These are phyloP conservation scores for Pyricularia grisea DNA, from an alignment of 2,329 filamentous ascomycete genomes.

Conservation along the genomic window DNA sequence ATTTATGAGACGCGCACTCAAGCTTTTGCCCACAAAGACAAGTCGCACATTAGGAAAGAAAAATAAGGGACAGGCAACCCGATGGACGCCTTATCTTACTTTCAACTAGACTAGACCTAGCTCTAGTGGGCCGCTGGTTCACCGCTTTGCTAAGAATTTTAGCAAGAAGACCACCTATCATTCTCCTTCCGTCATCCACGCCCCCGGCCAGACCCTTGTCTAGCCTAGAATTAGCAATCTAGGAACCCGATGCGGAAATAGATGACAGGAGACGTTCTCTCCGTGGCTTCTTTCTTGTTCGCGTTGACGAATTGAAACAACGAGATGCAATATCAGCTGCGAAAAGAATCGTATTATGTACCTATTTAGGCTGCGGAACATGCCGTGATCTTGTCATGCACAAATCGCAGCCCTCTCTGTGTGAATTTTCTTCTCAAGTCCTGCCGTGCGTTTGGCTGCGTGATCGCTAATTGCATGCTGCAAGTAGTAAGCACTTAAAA, in stretches of 20 bases:
- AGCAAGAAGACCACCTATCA: not conserved
- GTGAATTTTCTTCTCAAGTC: not conserved
- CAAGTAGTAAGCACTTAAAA: not conserved
- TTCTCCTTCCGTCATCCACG: not conserved
- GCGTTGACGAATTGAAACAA: not conserved
- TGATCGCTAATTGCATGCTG: not conserved
- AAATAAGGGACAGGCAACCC: not conserved
- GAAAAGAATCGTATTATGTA: not conserved
- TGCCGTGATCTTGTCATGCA: not conserved
- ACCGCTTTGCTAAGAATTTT: not conserved
- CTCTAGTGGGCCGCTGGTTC: not conserved
- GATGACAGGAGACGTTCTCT: not conserved
- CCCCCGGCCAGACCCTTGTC: not conserved
- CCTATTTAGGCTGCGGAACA: not conserved
- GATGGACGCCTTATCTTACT: not conserved
- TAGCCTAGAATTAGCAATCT: not conserved
- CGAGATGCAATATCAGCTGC: not conserved
- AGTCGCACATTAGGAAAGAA: not conserved
- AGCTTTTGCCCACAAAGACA: not conserved
- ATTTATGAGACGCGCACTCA: not conserved
- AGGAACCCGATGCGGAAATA: not conserved
- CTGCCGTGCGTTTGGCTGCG: not conserved
- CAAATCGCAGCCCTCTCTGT: not conserved
- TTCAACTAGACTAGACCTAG: not conserved
- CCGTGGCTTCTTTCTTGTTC: not conserved